phyloP scores from a whole-genome alignment of 2,329 filamentous ascomycete species.

The Dactylellina sp. region DNA sequence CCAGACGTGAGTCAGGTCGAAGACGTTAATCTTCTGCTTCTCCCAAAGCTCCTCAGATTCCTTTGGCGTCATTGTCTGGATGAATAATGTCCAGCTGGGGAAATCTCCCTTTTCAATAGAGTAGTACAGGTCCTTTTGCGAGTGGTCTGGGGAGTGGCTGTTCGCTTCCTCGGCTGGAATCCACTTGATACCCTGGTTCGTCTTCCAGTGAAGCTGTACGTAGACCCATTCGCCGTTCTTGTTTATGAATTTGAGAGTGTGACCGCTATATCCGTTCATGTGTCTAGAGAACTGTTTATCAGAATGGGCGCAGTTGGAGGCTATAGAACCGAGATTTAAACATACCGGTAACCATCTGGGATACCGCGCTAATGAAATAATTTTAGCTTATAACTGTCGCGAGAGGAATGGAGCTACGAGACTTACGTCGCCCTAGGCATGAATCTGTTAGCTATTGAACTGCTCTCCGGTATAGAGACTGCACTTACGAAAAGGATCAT shows the following conservation, averaged over 20 bases:
- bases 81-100: conserved; percentile 68
- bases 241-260: conserved; percentile 67
- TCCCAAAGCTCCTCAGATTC: conserved; percentile 66
- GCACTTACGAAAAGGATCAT: conserved; percentile 69
- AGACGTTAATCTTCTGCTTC: conserved; percentile 65
- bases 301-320: neutral
- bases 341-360: conserved; percentile 48
- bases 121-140: conserved; percentile 64
- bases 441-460: conserved; percentile 63
- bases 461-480: conserved; percentile 67
- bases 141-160: conserved; percentile 63
- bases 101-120: conserved; percentile 66
- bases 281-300: conserved; percentile 12
- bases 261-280: conserved; percentile 59
- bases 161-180: conserved; percentile 64
- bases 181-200: conserved; percentile 66
- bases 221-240: conserved; percentile 66
- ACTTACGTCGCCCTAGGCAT: conserved; percentile 50
- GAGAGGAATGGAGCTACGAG: neutral
- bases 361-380: conserved; percentile 38
- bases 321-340: too few species aligned
- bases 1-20: conserved; percentile 72
- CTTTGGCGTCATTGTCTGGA: conserved; percentile 70
- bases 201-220: conserved; percentile 68
- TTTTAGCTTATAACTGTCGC: conserved; percentile 5